Base-by-base conservation (phyloP, 2,329 filamentous ascomycete species). In the Fusarium tuaranense region DNA sequence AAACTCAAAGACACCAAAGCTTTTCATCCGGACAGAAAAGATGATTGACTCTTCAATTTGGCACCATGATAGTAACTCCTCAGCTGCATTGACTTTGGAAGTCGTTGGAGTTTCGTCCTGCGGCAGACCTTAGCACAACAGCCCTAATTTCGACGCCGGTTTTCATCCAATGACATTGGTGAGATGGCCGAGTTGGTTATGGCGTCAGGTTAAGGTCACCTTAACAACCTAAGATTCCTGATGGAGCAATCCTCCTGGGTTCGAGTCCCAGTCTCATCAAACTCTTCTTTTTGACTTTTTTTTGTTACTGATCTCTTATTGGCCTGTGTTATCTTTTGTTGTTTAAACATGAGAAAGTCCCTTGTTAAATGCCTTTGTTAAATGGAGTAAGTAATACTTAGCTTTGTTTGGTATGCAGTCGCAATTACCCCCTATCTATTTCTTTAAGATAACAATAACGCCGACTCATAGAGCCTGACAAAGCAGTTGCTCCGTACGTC, bases 251-350 rank as follows among this genome's bases (percentile, higher is more conserved):
- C 70, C 70, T 72, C 70, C 70, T 72, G 70, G 70, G 70, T 72
- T 72, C 70, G 69, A 72, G 70, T 72, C 70, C 70, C 70, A 72
- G 70, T 72, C 70, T 72, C 69, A 72, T 72, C 70, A 72, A 53
- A 2, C 0, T 27, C 2, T 34, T 2, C 4, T 62, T 72, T 72
- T 93, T 91, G 44, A 48, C 44, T 48, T 48, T 48, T 48, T 22
- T 22, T 22, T 22, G 22, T 22, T 22, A 4, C 22, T 4, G 2
- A 22, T 4, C 22, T 22, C 22, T 22, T 44, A 6, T 44, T 44
- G n/a, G n/a, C n/a, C n/a, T n/a, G n/a, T n/a, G n/a, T n/a, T n/a
- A n/a, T n/a, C n/a, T n/a, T n/a, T n/a, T n/a, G n/a, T n/a, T n/a
- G n/a, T n/a, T n/a, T n/a, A n/a, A n/a, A n/a, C n/a, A n/a, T n/a